Base-by-base conservation (phyloP, 306 rosid species). In the Dicorynia guianensis region DNA sequence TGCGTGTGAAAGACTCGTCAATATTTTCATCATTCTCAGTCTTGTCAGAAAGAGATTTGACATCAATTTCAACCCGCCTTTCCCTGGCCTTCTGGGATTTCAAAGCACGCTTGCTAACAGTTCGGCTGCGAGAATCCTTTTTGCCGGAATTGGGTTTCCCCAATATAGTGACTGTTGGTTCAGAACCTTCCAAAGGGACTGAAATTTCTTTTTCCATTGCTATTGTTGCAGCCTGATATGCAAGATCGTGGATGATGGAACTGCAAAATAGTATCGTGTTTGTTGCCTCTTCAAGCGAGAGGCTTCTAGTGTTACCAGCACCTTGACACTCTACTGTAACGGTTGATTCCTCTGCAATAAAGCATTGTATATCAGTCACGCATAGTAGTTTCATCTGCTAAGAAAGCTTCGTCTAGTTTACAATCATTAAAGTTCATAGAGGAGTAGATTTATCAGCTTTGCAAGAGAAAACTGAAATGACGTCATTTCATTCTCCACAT, bases 211-310 rank as follows among this genome's bases (percentile, higher is more conserved):
- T 92, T 80, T 90, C 97, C 75, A 92, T 83, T 57, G 92, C 97
- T 54, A 87, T 84, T 19, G 92, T 74, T 73, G 97, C 97, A 63
- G 98, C 97, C 74, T 93, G 72, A 76, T 85, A 90, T 54, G 97
- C 96, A 74, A 95, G 87, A 82, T 90, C 96, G 57, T 92, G 97
- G 83, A 95, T 87, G 18, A 95, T 89, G 73, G 98, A 92, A 67
- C 96, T 91, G 91, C 98, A 95, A 84, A 95, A 90, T 33, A 95
- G 96, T 48, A 95, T 95, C 12, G 97, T 85, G 77, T 95, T 93
- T 6, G 98, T 92, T 63, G 96, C 98, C 89, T 95, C 98, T 79
- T 89, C 98, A 34, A 95, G 96, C 42, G 98, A 92, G 68, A 90
- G 85, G 93, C 91, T 95, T 83, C 89, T 87, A 13, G 83, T 59